Evolutionary conservation across 2,329 filamentous ascomycete species (phyloP), one percentile per base, ranked within the genome.

Genomic region (Alternaria atra): DNA sequence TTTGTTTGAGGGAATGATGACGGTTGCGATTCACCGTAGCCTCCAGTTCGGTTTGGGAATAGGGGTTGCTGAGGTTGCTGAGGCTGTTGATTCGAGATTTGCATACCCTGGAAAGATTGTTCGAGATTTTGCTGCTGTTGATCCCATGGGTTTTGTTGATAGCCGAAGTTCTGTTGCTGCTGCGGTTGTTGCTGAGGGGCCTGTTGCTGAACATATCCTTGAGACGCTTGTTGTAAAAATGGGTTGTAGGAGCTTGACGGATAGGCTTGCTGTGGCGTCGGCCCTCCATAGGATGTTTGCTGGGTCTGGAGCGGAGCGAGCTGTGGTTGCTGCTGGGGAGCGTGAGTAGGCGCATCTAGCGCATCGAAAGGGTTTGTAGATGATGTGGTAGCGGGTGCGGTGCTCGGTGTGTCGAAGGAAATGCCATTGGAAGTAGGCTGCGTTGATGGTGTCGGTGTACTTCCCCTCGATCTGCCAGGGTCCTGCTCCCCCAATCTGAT

Each of bases 41-140:
- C 91, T 55, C 91, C 91, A 1, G 91, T 94, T 55, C 90, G 89
- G 71, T 93, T 88, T 7, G 91, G 90, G 74, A 94, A 93, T 30
- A 93, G 82, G 37, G 87, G 68, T 37, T 74, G 73, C 39, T 69
- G 70, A 30, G 63, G 47, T 37, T 50, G 46, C 9, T 35, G 39
- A 15, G 39, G 20, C 37, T 72, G 71, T 37, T 64, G 63, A 27
- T 73, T 74, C 30, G 75, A 87, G 2, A 97, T 81, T 37, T 91
- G 89, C 78, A 97, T 84, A 64, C 87, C 88, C 73, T 94, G 90
- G 72, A 97, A 91, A 1, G 91, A 88, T 69, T 91, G 87, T 64
- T 89, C 87, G 17, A 93, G 78, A 75, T 66, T 64, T 32, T 78
- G 74, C 20, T 74, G 75, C 44, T 71, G 74, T 52, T 76, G 75